Conservation (phyloP, 2,329 filamentous ascomycete species). For the Ceratocystis diversiconidia region DNA sequence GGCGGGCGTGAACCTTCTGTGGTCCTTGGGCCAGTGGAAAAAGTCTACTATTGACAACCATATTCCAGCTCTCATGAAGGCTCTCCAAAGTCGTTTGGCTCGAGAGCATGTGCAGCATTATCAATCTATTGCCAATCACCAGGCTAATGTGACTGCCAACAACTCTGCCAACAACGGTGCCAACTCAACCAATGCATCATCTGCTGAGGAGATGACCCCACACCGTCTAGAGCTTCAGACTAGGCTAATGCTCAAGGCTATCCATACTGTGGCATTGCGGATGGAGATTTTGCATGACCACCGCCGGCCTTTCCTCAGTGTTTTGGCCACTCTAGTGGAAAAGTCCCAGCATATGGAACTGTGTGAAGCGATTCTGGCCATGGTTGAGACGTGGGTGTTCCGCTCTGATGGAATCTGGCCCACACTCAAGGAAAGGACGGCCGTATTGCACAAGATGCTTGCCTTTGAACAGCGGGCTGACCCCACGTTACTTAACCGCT, state of each 20-base stretch:
- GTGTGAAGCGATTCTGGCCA: conserved; percentile 81
- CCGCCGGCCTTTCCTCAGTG: conserved; percentile 82
- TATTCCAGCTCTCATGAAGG: conserved; percentile 79
- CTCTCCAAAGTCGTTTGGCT: conserved; percentile 77
- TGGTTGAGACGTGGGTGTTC: conserved; percentile 96
- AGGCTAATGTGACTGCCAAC: conserved; percentile 30
- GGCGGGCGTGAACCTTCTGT: conserved; percentile 82
- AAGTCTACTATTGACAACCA: conserved; percentile 82
- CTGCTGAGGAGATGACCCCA: conserved; percentile 43
- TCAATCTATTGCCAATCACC: conserved; percentile 40
- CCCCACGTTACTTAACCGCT: conserved; percentile 75
- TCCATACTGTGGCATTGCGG: conserved; percentile 78
- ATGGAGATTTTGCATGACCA: conserved; percentile 91
- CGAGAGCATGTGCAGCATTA: conserved; percentile 82
- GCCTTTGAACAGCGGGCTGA: conserved; percentile 80
- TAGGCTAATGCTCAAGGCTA: conserved; percentile 82
- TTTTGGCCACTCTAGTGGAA: conserved; percentile 86
- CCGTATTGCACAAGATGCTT: conserved; percentile 97
- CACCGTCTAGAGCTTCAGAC: conserved; percentile 83
- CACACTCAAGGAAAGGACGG: conserved; percentile 96
- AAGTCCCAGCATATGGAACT: conserved; percentile 77
- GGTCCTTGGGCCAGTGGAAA: conserved; percentile 75
- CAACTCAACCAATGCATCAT: background rate
- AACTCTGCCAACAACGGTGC: conserved; percentile 32
- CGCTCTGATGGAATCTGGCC: conserved; percentile 88